Evolutionary conservation across 2,329 filamentous ascomycete genomes (phyloP).

Genomic region (Clonostachys byssicola): DNA sequence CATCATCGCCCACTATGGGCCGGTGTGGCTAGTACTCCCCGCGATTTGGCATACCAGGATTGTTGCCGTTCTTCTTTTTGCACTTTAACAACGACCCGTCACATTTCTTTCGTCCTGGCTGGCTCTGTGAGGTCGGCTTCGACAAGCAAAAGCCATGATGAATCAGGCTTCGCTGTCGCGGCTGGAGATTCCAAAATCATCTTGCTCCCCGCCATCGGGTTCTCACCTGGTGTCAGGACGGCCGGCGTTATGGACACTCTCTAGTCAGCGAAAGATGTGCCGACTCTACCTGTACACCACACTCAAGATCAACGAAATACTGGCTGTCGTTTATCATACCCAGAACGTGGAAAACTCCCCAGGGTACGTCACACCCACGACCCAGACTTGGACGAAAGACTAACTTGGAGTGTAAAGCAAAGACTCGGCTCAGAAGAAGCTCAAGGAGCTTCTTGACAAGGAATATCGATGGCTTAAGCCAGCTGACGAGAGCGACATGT

Average conservation of each 20-base stretch:
- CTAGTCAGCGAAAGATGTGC: constrained; percentile 46
- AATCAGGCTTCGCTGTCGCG: neutral
- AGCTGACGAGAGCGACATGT: constrained; percentile 44
- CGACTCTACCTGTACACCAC: constrained; percentile 54
- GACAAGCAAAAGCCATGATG: neutral
- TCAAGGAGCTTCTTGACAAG: constrained; percentile 52
- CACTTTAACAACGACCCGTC: no score
- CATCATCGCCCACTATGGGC: no score
- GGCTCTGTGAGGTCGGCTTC: neutral
- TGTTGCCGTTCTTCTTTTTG: no score
- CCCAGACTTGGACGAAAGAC: neutral
- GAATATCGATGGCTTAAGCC: constrained; percentile 55
- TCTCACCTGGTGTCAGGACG: constrained; percentile 30
- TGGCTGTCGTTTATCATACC: constrained; percentile 35
- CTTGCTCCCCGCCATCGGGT: neutral
- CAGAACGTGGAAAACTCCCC: constrained; percentile 33
- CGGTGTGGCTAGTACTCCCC: no score
- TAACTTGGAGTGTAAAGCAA: constrained; percentile 25
- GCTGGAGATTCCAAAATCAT: neutral
- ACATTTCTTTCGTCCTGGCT: no score
- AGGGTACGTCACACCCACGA: constrained; percentile 29
- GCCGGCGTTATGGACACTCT: constrained; percentile 51
- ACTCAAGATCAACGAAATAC: constrained; percentile 44
- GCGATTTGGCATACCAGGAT: no score
- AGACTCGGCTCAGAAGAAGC: constrained; percentile 55